Evolutionary conservation across 1,284 basidiomycete genomes (phyloP), one percentile per base, ranked within the genome.

Genomic region (Coniophora puteana): DNA sequence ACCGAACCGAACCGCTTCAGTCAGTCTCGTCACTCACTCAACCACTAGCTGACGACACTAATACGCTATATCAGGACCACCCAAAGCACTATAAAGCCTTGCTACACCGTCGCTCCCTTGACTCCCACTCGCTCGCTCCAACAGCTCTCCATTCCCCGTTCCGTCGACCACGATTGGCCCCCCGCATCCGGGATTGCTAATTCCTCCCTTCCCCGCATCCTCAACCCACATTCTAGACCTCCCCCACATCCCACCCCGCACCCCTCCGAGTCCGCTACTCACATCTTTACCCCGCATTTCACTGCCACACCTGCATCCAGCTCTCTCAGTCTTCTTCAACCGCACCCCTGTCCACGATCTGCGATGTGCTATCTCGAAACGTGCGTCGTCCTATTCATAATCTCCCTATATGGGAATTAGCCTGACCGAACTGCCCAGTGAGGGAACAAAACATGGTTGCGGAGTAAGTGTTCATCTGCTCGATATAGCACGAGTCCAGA

Each of bases 381-480:
- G 85, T 86, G 49, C 42, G 80, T 73, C 35, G 37, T 43, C 45
- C 35, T 38, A 42, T 42, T 51, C 35, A 38, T 35, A 41, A n/a
- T n/a, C n/a, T 40, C 35, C 40, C 36, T 35, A 17, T 39, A 42
- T 5, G 13, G 40, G 28, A 30, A 42, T 25, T 40, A 43, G 46
- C 44, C 49, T 38, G 44, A 36, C 49, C 53, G 47, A 54, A 45
- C 41, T 46, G 37, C 44, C 34, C 66, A 89, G 86, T 54, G 81
- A 86, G 74, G 86, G 85, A 45, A 80, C 76, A 48, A 78, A 80
- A 64, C 72, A 81, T 54, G 81, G 79, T 53, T 89, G 85, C 61
- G 85, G 85, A 57, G 75, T 68, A 78, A 72, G 72, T 80, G 64
- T 59, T 64, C 62, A 18, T 42, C 47, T 23, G 26, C 33, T 40